Conservation (phyloP, 73 alveolate genomes). For the Blepharisma japonicum region DNA sequence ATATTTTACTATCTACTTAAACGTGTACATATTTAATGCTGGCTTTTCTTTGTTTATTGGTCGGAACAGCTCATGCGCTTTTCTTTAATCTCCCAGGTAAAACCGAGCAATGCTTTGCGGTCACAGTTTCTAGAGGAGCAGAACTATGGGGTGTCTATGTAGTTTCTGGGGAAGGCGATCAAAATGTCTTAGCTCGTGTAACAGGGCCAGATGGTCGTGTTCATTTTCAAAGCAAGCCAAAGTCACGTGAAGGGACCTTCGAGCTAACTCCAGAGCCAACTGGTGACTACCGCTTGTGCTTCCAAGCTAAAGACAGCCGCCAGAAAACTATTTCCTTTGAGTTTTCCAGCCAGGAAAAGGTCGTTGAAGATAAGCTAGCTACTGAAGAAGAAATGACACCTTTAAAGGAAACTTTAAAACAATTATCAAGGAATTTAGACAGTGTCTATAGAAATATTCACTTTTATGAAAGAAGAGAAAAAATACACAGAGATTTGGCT, state of each 20-base stretch:
- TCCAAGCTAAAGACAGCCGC: neutral
- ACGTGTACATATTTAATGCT: too few relatives aligned
- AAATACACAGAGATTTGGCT: conserved; percentile 7
- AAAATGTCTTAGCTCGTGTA: neutral
- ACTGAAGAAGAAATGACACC: conserved; percentile 8
- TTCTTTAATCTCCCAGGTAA: too few relatives aligned
- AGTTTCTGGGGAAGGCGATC: conserved; percentile 9
- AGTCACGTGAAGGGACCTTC: neutral
- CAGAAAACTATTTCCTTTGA: neutral
- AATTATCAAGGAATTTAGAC: neutral
- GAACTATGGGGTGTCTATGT: neutral
- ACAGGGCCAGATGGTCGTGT: neutral
- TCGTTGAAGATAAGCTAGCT: neutral
- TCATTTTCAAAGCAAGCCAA: neutral
- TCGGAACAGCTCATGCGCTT: too few relatives aligned
- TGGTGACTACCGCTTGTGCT: neutral
- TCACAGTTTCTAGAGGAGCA: neutral
- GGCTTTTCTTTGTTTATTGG: too few relatives aligned
- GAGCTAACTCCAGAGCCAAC: neutral
- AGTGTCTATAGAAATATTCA: conserved; percentile 9
- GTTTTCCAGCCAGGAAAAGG: conserved; percentile 8
- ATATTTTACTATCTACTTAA: too few relatives aligned
- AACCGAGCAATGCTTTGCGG: neutral
- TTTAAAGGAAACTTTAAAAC: neutral
- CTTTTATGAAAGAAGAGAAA: conserved; percentile 19